Evolutionary conservation across 139 green algal species (phyloP), one percentile per base, ranked within the genome.

Genomic region (Chara braunii): DNA sequence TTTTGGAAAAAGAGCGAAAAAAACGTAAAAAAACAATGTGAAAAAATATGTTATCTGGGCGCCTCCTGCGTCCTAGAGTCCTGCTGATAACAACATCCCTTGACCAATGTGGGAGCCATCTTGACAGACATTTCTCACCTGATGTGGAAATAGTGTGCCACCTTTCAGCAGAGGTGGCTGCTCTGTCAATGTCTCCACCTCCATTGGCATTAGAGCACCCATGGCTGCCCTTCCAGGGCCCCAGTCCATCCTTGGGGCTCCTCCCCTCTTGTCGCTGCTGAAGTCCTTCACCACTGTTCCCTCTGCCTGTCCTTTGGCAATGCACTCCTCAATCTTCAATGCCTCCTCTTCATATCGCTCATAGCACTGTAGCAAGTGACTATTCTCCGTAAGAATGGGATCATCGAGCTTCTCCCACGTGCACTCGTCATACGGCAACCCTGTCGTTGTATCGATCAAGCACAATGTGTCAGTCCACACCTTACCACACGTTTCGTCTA

Each of bases 131-230:
- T n/a, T n/a, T n/a, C n/a, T n/a, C n/a, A n/a, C n/a, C n/a, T n/a
- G 63, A 23, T 72, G 63, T n/a, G 63, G 42, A 2, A 90, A 84
- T 70, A 96, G 86, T 43, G 60, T 72, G 11, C 84, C 78, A 24
- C 70, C 56, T 7, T 63, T 43, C 29, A 94, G 74, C 65, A 65
- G 89, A 4, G 66, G 67, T 3, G 85, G 87, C 60, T 94, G 87
- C 30, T 55, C 11, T 23, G 36, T 40, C 43, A 82, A 37, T 12
- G 24, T n/a, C 7, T 14, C 18, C 2, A 79, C 43, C 51, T 77
- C 34, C 14, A 14, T 35, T 22, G 57, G 74, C 0, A 67, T 5
- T 31, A 28, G 34, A 6, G 60, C n/a, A 18, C 57, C 57, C 43
- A 67, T 64, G 4, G 57, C 57, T 45, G 62, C 62, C 43, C 5